Percentiles rank a stretch among this genome's conserved stretches.
Conservation (phyloP, 495 filamentous ascomycete species). For the Neurospora sp. region DNA sequence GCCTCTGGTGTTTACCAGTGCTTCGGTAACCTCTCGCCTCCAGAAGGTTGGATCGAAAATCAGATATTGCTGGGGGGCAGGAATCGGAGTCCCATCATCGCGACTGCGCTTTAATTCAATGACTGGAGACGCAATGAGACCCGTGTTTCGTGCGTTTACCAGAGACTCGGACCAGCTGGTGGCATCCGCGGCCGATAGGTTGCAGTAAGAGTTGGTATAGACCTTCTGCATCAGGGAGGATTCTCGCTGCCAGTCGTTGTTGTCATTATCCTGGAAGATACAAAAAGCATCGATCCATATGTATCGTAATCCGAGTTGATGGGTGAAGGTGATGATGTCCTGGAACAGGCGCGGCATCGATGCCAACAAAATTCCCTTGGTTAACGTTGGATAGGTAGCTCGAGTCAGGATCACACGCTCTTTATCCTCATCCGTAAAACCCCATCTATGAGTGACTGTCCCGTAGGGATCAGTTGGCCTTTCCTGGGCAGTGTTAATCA, state of each 20-base stretch:
- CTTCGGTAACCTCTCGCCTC: not conserved
- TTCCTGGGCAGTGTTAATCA: not conserved
- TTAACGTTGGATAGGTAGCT: not conserved
- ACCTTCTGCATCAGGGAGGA: not conserved
- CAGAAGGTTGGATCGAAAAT: not conserved
- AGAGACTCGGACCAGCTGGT: not conserved
- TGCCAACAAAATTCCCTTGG: not conserved
- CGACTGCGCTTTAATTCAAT: not conserved
- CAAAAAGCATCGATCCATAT: not conserved
- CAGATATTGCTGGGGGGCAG: not conserved
- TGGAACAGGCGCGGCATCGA: not conserved
- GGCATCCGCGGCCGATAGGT: not conserved
- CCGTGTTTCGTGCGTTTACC: not conserved
- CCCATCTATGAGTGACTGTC: constrained; percentile 1
- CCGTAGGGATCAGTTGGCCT: not conserved
- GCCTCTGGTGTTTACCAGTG: not conserved
- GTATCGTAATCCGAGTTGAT: not conserved
- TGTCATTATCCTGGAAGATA: not conserved
- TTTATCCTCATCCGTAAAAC: not conserved
- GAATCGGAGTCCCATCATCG: not conserved
- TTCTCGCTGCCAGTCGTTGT: not conserved
- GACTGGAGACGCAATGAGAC: not conserved
- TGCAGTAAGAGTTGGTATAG: not conserved
- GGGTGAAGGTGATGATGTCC: not conserved
- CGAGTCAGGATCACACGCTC: not conserved